Evolutionary conservation across 306 rosid genomes (phyloP).

Genomic region (Casuarina glauca): DNA sequence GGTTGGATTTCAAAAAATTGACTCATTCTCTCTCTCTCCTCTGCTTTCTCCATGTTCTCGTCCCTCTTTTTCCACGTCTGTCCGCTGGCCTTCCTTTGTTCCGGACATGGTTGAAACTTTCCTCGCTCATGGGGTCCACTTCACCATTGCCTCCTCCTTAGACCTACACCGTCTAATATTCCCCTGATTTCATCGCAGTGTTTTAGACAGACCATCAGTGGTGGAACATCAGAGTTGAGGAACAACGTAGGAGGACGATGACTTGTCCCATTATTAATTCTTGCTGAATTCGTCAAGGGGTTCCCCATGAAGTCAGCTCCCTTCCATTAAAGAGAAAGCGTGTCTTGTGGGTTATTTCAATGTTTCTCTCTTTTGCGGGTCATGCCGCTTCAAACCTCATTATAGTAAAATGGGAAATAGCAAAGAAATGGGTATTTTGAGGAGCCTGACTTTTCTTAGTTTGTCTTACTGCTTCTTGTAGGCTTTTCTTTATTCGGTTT

Average conservation of each 20-base stretch:
- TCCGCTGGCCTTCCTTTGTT: constrained; percentile 4
- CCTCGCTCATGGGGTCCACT: constrained; percentile 24
- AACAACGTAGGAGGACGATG: not conserved
- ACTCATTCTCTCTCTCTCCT: constrained; percentile 21
- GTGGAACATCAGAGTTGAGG: constrained; percentile 7
- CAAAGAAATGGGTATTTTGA: not conserved
- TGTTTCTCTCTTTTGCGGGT: not conserved
- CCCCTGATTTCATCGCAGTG: not conserved
- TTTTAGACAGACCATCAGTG: not conserved
- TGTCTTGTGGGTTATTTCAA: constrained; percentile 26
- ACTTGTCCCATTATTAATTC: not conserved
- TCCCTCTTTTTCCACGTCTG: constrained; percentile 20
- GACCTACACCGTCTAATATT: constrained; percentile 8
- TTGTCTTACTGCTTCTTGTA: too few relatives aligned
- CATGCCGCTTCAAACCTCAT: not conserved
- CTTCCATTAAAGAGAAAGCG: constrained; percentile 33
- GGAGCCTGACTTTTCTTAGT: not conserved
- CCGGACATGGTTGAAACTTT: constrained; percentile 22
- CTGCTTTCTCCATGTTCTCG: constrained; percentile 1
- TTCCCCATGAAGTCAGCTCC: constrained; percentile 40
- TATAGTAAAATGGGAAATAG: not conserved
- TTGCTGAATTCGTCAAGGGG: constrained; percentile 14
- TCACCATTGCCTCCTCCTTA: not conserved
- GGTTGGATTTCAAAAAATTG: constrained; percentile 47
- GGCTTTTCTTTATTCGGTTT: not conserved